These are phyloP conservation scores for Verticillium nonalfalfae DNA, from an alignment of 2,329 filamentous ascomycete genomes.

Conservation along the genomic window DNA sequence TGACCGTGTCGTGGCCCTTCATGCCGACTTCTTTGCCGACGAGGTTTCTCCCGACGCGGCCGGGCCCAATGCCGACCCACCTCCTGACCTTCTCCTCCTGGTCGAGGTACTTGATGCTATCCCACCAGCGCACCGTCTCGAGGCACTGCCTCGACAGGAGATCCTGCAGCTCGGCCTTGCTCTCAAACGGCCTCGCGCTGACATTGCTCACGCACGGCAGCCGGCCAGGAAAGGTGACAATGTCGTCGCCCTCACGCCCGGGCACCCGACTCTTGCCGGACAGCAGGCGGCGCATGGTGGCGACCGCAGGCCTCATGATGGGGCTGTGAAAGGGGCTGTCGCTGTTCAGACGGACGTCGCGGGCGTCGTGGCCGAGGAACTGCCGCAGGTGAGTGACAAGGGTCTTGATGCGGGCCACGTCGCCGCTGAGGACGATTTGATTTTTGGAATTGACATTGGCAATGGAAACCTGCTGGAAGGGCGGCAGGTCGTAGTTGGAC, in stretches of 20 bases:
- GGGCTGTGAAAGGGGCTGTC: conserved; percentile 89
- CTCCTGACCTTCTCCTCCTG: conserved; percentile 73
- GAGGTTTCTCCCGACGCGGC: conserved; percentile 87
- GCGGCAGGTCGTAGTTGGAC: conserved; percentile 59
- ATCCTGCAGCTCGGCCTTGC: conserved; percentile 69
- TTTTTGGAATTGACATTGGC: conserved; percentile 95
- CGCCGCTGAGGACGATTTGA: conserved; percentile 90
- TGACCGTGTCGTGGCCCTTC: conserved; percentile 68
- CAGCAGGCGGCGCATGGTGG: conserved; percentile 65
- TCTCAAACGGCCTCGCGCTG: conserved; percentile 69
- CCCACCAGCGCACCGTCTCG: conserved; percentile 94
- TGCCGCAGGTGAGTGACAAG: conserved; percentile 80
- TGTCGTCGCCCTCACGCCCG: conserved; percentile 50
- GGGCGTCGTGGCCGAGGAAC: conserved; percentile 85
- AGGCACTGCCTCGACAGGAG: conserved; percentile 74
- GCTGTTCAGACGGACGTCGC: conserved; percentile 79
- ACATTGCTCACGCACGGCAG: conserved; percentile 85
- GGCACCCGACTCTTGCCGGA: conserved; percentile 47
- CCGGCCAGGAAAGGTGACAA: conserved; percentile 67
- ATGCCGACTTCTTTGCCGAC: conserved; percentile 95
- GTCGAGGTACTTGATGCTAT: conserved; percentile 84
- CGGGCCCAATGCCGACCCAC: conserved; percentile 90
- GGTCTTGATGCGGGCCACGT: conserved; percentile 72
- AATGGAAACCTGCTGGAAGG: conserved; percentile 81
- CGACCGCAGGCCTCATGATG: conserved; percentile 80